Base-by-base conservation (phyloP, 805 yeast species). In the Candida yuanshanica region DNA sequence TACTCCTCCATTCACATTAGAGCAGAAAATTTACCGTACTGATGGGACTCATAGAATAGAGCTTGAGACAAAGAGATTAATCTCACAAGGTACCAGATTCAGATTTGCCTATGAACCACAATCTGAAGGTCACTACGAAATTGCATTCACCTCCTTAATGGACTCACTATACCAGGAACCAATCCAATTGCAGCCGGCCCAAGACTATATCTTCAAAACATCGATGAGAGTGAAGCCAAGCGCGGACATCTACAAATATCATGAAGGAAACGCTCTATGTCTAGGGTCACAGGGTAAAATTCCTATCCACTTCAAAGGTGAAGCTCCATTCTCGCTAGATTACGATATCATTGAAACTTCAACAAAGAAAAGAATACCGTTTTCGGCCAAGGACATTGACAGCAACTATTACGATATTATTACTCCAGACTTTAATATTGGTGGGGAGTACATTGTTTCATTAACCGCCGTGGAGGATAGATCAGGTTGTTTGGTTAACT, bases 121-220 rank as follows among this genome's bases (percentile, higher is more conserved):
- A 2, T 66, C 72, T 3, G 95, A 88, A 50, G 99, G 99, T 1
- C 75, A 74, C 22, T 93, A 84, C 58, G 79, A 79, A 23, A 81
- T 91, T 41, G 79, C 77, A 22, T 86, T 93, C 62, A 66, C 74
- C 26, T 65, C 72, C 11, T 57, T 89, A 21, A 72, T 74, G 27
- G 95, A 88, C 54, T 74, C 75, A 44, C 71, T 85, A 39, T 79
- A 84, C 56, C 66, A 69, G 20, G 65, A 64, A 8, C 66, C 65
- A 13, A 63, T 68, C 16, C 36, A 53, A 7, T 50, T 70, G 31
- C 33, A 37, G 3, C 71, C 72, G 6, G 41, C 46, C 1, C 49
- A 58, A 1, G 69, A 72, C 23, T 77, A 72, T 53, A 70, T 83
- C 2, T 84, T 80, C 55, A 72, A 71, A 48, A 83, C 90, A 0